These are phyloP conservation scores for Alternaria ethzedia DNA, from an alignment of 2,329 filamentous ascomycete species.

Conservation along the genomic window DNA sequence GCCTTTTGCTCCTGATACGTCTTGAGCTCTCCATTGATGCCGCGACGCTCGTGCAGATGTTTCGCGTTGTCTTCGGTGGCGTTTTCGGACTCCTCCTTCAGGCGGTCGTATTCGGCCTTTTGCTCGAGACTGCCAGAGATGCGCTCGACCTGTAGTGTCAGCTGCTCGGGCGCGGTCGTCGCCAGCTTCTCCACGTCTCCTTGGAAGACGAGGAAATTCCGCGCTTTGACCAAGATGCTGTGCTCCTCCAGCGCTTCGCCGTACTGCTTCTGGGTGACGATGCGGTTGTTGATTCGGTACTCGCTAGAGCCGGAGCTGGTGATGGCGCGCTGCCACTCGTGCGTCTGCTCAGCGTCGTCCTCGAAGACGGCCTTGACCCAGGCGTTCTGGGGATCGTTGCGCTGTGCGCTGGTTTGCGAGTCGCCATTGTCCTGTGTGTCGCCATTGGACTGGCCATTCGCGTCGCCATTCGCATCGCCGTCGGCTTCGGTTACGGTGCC, in stretches of 20 bases:
- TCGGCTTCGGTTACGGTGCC: slow-evolving; percentile 69
- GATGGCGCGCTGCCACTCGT: slow-evolving; percentile 94
- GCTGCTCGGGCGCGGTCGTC: slow-evolving; percentile 89
- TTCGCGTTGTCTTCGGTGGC: slow-evolving; percentile 87
- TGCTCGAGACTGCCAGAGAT: slow-evolving; percentile 96
- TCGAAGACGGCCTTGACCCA: slow-evolving; percentile 99
- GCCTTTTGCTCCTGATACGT: slow-evolving; percentile 97
- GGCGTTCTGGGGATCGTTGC: slow-evolving; percentile 84
- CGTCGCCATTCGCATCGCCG: slow-evolving; percentile 44
- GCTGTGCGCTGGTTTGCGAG: slow-evolving; percentile 68
- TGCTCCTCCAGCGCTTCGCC: slow-evolving; percentile 90
- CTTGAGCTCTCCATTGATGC: slow-evolving; percentile 97
- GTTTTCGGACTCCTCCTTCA: slow-evolving; percentile 86
- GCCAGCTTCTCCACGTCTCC: slow-evolving; percentile 98
- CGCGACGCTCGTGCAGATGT: slow-evolving; percentile 85
- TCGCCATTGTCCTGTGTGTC: slow-evolving; percentile 57
- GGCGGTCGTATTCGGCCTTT: slow-evolving; percentile 88
- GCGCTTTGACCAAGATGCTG: slow-evolving; percentile 96
- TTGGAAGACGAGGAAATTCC: slow-evolving; percentile 98
- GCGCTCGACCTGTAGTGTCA: slow-evolving; percentile 93
- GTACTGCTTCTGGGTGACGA: slow-evolving; percentile 89
- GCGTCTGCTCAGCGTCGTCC: slow-evolving; percentile 93
- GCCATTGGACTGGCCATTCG: slow-evolving; percentile 36
- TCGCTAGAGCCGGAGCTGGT: slow-evolving; percentile 88
- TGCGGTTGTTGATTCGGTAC: slow-evolving; percentile 93